Evolutionary conservation across 169 alveolate species (phyloP).

Genomic region (Eimeria praecox): DNA sequence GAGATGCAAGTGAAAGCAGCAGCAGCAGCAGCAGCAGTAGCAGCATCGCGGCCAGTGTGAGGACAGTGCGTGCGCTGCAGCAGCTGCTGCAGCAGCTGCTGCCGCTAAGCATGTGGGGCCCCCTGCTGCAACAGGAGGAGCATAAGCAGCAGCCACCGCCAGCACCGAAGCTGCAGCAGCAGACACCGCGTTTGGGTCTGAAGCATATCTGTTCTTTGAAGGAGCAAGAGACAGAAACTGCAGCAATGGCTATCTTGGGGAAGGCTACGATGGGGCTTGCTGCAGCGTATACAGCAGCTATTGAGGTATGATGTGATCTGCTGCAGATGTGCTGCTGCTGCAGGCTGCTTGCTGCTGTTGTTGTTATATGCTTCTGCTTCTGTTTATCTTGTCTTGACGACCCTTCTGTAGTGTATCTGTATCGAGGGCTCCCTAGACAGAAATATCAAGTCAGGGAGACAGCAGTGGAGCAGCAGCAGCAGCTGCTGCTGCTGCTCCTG

Average conservation of each 20-base stretch:
- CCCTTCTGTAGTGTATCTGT: not conserved
- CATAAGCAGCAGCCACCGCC: not conserved
- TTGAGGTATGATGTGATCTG: not conserved
- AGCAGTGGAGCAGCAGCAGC: not conserved
- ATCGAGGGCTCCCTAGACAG: not conserved
- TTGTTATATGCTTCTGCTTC: not conserved
- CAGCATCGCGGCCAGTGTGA: constrained; percentile 11
- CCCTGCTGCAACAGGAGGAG: constrained; percentile 2
- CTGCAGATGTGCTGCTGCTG: not conserved
- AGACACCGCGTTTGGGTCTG: not conserved
- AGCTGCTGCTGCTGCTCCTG: not conserved
- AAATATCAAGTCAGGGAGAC: not conserved
- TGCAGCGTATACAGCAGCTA: constrained; percentile 46
- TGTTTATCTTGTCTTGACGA: not conserved
- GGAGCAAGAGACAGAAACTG: constrained; percentile 36
- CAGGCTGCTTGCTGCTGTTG: not conserved
- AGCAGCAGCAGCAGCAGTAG: not conserved
- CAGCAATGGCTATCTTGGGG: constrained; percentile 37
- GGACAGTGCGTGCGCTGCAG: constrained; percentile 21
- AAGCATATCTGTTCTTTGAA: not conserved
- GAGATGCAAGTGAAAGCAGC: not conserved
- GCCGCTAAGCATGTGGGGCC: constrained; percentile 52
- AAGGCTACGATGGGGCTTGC: constrained; percentile 50
- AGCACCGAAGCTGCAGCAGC: not conserved
- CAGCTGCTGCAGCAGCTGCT: constrained; percentile 36